A percentile compares a stretch with the other conserved stretches of the same genome.
phyloP scores from a whole-genome alignment of 1,284 basidiomycete genomes.

The Trichosporon faecale region DNA sequence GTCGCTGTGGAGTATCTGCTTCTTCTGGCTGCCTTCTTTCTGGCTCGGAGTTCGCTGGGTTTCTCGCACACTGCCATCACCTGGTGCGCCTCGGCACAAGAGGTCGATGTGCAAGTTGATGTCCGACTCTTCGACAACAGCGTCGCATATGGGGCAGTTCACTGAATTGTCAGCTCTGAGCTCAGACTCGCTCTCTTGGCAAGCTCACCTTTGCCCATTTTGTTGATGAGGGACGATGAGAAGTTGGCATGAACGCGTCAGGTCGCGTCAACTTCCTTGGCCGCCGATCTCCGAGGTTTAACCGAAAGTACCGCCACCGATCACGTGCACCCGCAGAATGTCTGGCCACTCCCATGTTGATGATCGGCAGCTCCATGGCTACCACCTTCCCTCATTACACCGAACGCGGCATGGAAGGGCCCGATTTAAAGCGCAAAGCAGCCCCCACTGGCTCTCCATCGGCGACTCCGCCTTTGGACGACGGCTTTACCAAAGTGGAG shows the following conservation, averaged over 20 bases:
- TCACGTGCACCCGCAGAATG: conserved; percentile 2
- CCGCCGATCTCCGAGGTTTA: not conserved
- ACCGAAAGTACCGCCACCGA: not conserved
- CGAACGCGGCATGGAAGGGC: not conserved
- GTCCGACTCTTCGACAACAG: conserved; percentile 33
- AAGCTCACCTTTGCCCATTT: conserved; percentile 3
- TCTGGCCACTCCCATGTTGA: conserved; percentile 1
- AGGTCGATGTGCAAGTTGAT: conserved; percentile 53
- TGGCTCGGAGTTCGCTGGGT: not conserved
- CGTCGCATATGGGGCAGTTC: conserved; percentile 48
- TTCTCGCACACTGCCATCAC: not conserved
- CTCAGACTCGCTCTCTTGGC: not conserved
- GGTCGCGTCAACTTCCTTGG: not conserved
- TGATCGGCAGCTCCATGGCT: not conserved
- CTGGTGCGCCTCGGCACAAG: conserved; percentile 32
- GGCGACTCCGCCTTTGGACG: conserved; percentile 26
- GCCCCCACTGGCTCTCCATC: not conserved
- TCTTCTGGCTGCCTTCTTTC: not conserved
- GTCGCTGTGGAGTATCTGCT: not conserved
- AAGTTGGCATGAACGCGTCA: not conserved
- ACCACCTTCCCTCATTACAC: not conserved
- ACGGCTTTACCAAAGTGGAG: conserved; percentile 67
- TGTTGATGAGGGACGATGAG: not conserved
- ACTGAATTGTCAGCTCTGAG: conserved; percentile 24
- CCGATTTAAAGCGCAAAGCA: conserved; percentile 14